Evolutionary conservation across 2,329 filamentous ascomycete species (phyloP), one percentile per base, ranked within the genome.

Genomic region (Nemania diffusa): DNA sequence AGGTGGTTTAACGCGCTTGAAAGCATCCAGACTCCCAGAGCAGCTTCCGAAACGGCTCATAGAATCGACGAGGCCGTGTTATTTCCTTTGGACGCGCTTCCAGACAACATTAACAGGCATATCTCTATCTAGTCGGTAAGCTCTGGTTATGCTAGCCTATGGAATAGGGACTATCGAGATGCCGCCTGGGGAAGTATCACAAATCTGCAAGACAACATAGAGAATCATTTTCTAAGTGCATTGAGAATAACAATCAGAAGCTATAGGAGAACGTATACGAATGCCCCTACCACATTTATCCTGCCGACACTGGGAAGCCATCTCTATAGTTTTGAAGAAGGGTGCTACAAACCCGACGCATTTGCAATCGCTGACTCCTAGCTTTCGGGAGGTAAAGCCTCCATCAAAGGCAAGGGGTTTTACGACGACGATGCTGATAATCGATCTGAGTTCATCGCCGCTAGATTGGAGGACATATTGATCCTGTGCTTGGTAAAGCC

Each of bases 221-320:
- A 40, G 37, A 15, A 40, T 34, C 5, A n/a, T 34, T 11, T 11
- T 34, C 9, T 44, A 17, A 44, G 17, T 44, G 6, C 8, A n/a
- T 44, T 17, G 7, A 4, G 17, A 9, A 26, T 13, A 37, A 56
- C 22, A 5, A 4, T 2, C 2, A 26, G 3, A 9, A 5, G 3
- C 2, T 55, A 2, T 2, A 26, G 5, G 17, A 32, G 3, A n/a
- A 11, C 3, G 9, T 62, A 2, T 8, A n/a, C 1, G 4, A n/a
- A 5, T 27, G n/a, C 17, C 59, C 50, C 1, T 62, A 55, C 13
- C 40, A 57, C 15, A 22, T 62, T 5, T 56, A 42, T 20, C 60
- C 60, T 2, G 29, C 56, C 15, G 46, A 40, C 20, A 50, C 7
- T 62, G 51, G 60, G 22, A 40, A 22, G 20, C 56, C 4, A 56